Conservation (phyloP, 345 rosid species). For the Raphanus raphanistrum region DNA sequence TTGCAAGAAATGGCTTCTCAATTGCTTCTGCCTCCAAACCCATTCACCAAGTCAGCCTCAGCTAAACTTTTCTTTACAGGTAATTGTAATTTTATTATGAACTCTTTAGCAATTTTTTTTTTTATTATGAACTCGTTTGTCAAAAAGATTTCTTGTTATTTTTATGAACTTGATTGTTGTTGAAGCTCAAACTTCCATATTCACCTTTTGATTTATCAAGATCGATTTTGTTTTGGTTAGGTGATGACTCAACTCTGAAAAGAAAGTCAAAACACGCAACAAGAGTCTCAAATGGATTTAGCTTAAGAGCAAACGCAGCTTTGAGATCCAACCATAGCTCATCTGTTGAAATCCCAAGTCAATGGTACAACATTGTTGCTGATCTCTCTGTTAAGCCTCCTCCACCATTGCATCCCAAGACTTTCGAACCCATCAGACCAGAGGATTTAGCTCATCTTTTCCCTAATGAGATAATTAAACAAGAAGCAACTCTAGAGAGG, state of each 20-base stretch:
- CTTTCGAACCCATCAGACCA: slow-evolving; percentile 67
- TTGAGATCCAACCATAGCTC: slow-evolving; percentile 28
- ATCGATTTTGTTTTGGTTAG: slow-evolving; percentile 12
- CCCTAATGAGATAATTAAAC: slow-evolving; percentile 79
- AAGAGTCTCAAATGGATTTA: slow-evolving; percentile 44
- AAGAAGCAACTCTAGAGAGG: slow-evolving; percentile 68
- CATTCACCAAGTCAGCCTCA: slow-evolving; percentile 17
- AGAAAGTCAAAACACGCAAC: not conserved
- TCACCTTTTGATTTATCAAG: not conserved
- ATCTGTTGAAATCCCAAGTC: slow-evolving; percentile 51
- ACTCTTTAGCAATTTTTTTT: not conserved
- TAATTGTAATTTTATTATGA: not conserved
- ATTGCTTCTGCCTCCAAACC: slow-evolving; percentile 26
- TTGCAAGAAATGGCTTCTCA: slow-evolving; percentile 33
- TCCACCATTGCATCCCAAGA: slow-evolving; percentile 75
- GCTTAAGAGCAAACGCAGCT: slow-evolving; percentile 48
- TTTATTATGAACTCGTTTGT: not conserved
- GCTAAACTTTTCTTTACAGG: slow-evolving; percentile 25
- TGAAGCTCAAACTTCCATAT: slow-evolving; percentile 9
- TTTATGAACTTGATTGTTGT: not conserved
- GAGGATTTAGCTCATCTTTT: slow-evolving; percentile 81
- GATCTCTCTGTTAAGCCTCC: slow-evolving; percentile 87
- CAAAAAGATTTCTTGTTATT: not conserved
- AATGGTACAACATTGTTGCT: slow-evolving; percentile 58
- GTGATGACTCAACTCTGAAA: slow-evolving; percentile 23